Base-by-base conservation (phyloP, 2,329 filamentous ascomycete species). In the Colletotrichum kahawae region DNA sequence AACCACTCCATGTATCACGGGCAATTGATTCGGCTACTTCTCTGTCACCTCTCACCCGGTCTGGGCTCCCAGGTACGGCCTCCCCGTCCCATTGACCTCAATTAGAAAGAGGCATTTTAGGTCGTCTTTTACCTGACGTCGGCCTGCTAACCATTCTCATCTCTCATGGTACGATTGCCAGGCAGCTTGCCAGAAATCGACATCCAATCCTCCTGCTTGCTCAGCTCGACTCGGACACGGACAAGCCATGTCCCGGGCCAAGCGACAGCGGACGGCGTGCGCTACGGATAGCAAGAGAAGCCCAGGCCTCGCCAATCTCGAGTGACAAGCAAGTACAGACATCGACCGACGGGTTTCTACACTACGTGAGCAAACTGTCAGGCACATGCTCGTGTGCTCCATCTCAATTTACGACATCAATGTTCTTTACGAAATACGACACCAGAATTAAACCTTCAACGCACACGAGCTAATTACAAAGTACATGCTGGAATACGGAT, bases 381-480 rank as follows among this genome's bases (percentile, higher is more conserved):
- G 27, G 54, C 54, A 57, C 54, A 57, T 75, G 69, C 72, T 63
- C 67, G 67, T 69, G 56, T 69, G 67, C 67, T 60, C 56, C 27
- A 62, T 43, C 13, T 16, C 33, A 12, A n/a, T 21, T 13, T 63
- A 43, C 60, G 21, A 36, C 43, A 21, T 48, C n/a, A 48, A 7
- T 48, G 1, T 21, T 48, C 43, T 1, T 48, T 21, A 13, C n/a
- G 43, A 21, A 48, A 48, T 62, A 33, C 29, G 33, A 21, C 59
- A 21, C 8, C 29, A 21, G 59, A 36, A 63, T 38, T 29, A 38
- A 36, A 34, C 21, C 59, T 27, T 34, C 27, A 21, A 14, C 57
- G 24, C 33, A 36, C 59, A 63, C 59, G n/a, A 54, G 54, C 54
- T 38, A 29, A 36, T 33, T 67, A 34, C 56, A 27, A 27, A 38